Conservation (phyloP, 1,284 basidiomycete species). For the Spongispora temasekensis region DNA sequence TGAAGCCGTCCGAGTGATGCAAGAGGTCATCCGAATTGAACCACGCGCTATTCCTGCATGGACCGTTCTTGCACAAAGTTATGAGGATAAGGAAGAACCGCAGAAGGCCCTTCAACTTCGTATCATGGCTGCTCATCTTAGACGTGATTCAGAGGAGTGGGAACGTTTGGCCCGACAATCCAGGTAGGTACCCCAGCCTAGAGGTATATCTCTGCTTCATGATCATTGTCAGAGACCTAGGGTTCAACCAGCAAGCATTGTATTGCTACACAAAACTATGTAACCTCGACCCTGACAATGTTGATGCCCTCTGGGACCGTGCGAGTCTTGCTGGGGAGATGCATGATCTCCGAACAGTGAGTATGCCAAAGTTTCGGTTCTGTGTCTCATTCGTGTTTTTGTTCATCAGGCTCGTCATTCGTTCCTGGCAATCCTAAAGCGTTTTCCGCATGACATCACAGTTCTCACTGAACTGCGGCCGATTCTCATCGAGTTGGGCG, state of each 20-base stretch:
- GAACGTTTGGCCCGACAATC: constrained; percentile 76
- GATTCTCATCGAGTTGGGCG: constrained; percentile 59
- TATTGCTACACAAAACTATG: constrained; percentile 91
- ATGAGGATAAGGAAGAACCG: constrained; percentile 20
- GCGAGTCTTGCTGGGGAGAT: constrained; percentile 81
- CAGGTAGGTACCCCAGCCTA: constrained; percentile 44
- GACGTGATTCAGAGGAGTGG: constrained; percentile 88
- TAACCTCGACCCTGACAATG: constrained; percentile 77
- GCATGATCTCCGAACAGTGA: constrained; percentile 67
- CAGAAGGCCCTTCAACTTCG: constrained; percentile 24
- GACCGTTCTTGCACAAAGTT: constrained; percentile 53
- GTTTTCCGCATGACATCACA: constrained; percentile 64
- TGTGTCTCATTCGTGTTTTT: background rate
- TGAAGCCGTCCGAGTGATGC: constrained; percentile 78
- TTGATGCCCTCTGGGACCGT: constrained; percentile 89
- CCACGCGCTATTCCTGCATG: constrained; percentile 84
- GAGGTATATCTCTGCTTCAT: constrained; percentile 49
- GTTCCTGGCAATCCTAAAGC: constrained; percentile 76
- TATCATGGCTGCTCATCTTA: constrained; percentile 67
- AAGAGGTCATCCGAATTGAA: constrained; percentile 93
- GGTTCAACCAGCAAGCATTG: constrained; percentile 81
- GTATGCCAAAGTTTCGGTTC: constrained; percentile 12
- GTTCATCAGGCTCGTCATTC: constrained; percentile 67
- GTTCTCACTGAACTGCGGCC: constrained; percentile 79
- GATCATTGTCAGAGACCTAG: constrained; percentile 55